A percentile compares a stretch with the other conserved stretches of the same genome.
Conservation (phyloP, 2,329 filamentous ascomycete genomes). For the Penicillium sp. region DNA sequence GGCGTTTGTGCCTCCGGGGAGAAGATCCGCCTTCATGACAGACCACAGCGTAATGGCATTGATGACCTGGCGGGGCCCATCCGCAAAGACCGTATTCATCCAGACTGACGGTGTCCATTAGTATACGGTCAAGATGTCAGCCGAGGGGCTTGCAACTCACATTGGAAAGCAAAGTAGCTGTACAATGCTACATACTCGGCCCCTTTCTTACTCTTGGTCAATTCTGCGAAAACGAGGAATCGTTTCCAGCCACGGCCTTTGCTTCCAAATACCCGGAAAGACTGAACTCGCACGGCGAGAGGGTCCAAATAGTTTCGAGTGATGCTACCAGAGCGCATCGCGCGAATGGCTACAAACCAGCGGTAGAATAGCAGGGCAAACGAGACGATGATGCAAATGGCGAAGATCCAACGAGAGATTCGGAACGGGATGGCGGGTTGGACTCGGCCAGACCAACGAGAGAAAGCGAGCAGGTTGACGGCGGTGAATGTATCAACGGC, state of each 20-base stretch:
- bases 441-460: conserved; percentile 83
- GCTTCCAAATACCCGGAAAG: conserved; percentile 64
- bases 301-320: conserved; percentile 89
- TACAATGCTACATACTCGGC: conserved; percentile 88
- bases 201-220: conserved; percentile 89
- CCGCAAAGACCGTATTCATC: conserved; percentile 83
- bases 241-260: conserved; percentile 76
- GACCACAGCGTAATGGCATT: conserved; percentile 87
- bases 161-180: conserved; percentile 77
- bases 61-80: conserved; percentile 85
- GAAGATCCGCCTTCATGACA: conserved; percentile 71
- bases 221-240: conserved; percentile 86
- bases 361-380: conserved; percentile 78
- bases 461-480: conserved; percentile 82
- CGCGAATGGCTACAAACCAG: conserved; percentile 72
- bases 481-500: conserved; percentile 89
- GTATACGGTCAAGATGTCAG: conserved; percentile 20
- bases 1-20: conserved; percentile 57
- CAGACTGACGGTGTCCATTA: conserved; percentile 58
- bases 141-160: conserved; percentile 31
- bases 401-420: conserved; percentile 92
- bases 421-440: conserved; percentile 72
- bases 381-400: conserved; percentile 84
- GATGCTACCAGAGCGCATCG: conserved; percentile 80
- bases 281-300: conserved; percentile 79